Evolutionary conservation across 2,329 filamentous ascomycete genomes (phyloP), one percentile per base, ranked within the genome.

Genomic region (Colletotrichum spaethianum): DNA sequence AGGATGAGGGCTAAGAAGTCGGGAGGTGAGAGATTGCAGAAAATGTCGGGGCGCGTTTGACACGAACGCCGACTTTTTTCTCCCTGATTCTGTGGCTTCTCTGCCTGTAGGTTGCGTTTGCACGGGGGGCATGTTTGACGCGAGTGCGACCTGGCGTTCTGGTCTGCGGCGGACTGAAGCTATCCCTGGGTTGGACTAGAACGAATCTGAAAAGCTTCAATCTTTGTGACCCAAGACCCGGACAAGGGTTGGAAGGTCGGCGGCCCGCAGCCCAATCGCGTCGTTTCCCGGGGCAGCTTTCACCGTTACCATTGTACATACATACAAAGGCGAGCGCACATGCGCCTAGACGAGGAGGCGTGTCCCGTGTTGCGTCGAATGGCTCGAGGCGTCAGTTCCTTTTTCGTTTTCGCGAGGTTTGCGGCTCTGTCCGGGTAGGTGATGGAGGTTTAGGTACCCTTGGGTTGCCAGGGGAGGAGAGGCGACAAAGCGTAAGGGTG

Each of bases 341-440:
- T 60, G 56, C 44, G 42, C 20, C 12, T 44, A 18, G 64, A 67
- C 26, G 38, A 60, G 31, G 48, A 65, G 14, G 2, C 53, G n/a
- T 23, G 33, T 33, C 63, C 44, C 42, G 53, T n/a, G 31, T 18
- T 12, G 28, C 28, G 53, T n/a, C 53, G 31, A 59, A 11, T 4
- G 38, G 4, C 55, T 61, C 42, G 42, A n/a, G 18, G 20, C 6
- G 11, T 46, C n/a, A 4, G 6, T 42, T n/a, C 26, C 31, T 23
- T 57, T 7, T 23, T 26, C 59, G 12, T 46, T 38, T 36, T 18
- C 12, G 3, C 16, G 12, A 20, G 33, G 14, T n/a, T 28, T 60
- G 65, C 60, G 64, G 70, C 65, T 60, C 59, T 55, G 69, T 16
- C 69, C 52, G 48, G 61, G 28, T 44, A 28, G 33, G 31, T 23